A percentile compares a stretch with the other conserved stretches of the same genome.
Conservation (phyloP, 1,139 yeast genomes). For the Scheffersomyces cryptocercus region DNA sequence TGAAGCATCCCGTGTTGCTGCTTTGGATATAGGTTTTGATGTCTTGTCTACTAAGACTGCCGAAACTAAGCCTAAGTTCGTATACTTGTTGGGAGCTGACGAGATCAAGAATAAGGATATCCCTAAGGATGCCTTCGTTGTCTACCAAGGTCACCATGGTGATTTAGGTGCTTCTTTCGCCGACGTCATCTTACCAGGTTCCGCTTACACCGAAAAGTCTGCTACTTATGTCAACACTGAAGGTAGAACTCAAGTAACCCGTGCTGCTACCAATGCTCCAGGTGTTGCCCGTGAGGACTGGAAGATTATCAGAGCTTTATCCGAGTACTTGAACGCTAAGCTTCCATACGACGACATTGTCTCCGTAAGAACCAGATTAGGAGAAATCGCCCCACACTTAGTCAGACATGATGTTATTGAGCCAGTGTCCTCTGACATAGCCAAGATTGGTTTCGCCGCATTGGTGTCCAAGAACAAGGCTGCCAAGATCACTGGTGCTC, state of each 20-base stretch:
- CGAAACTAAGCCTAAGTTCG: constrained; percentile 65
- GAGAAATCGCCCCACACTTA: constrained; percentile 80
- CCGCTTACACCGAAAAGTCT: constrained; percentile 86
- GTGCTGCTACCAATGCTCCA: constrained; percentile 90
- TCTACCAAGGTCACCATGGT: constrained; percentile 93
- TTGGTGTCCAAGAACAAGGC: constrained; percentile 40
- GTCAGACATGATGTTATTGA: constrained; percentile 76
- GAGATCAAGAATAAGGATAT: constrained; percentile 69
- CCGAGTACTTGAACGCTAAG: constrained; percentile 71
- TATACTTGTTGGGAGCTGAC: constrained; percentile 84
- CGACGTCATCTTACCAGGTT: constrained; percentile 83
- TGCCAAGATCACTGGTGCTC: constrained; percentile 46
- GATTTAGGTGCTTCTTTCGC: constrained; percentile 88
- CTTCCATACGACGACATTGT: constrained; percentile 79
- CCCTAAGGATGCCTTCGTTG: constrained; percentile 84
- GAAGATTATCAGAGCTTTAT: constrained; percentile 82
- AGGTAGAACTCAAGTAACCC: constrained; percentile 83
- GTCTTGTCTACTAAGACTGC: constrained; percentile 51
- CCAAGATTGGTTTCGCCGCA: constrained; percentile 58
- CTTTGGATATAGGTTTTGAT: constrained; percentile 81
- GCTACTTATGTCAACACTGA: constrained; percentile 91
- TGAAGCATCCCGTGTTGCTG: constrained; percentile 85
- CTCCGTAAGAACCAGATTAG: constrained; percentile 69
- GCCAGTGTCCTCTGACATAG: constrained; percentile 60
- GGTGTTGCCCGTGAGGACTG: constrained; percentile 93